A percentile compares a stretch with the other conserved stretches of the same genome.
phyloP scores from a whole-genome alignment of 768 basidiomycete genomes.

The Harrya chromipes region DNA sequence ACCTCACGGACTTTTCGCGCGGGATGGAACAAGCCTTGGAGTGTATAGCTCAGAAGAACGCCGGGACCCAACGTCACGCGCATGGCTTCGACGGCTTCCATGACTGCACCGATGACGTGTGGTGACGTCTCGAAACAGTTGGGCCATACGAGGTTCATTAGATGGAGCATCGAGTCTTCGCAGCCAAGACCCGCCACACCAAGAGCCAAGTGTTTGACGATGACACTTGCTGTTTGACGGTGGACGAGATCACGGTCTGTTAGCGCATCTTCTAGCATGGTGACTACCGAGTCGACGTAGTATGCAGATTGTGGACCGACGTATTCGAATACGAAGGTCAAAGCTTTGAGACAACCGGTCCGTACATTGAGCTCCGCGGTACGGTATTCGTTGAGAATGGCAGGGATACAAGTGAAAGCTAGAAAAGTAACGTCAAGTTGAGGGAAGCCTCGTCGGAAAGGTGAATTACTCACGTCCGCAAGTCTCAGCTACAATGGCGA shows the following conservation, averaged over 20 bases:
- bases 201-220: slow-evolving; percentile 96
- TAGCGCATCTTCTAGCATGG: slow-evolving; percentile 96
- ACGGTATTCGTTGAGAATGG: slow-evolving; percentile 97
- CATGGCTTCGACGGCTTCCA: slow-evolving; percentile 99
- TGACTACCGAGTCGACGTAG: slow-evolving; percentile 96
- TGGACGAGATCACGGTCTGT: slow-evolving; percentile 99
- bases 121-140: slow-evolving; percentile 99
- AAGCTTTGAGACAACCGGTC: slow-evolving; percentile 96
- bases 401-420: slow-evolving; percentile 98
- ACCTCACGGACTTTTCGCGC: slow-evolving; percentile 97
- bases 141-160: slow-evolving; percentile 99
- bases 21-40: slow-evolving; percentile 97
- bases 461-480: slow-evolving; percentile 57
- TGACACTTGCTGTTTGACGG: slow-evolving; percentile 95
- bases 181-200: slow-evolving; percentile 97
- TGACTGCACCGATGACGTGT: slow-evolving; percentile 96
- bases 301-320: slow-evolving; percentile 96
- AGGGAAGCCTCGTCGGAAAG: neutral
- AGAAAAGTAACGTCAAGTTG: slow-evolving; percentile 13
- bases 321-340: slow-evolving; percentile 99
- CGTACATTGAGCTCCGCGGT: slow-evolving; percentile 98
- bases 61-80: slow-evolving; percentile 94
- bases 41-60: slow-evolving; percentile 83
- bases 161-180: slow-evolving; percentile 96
- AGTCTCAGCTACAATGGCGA: slow-evolving; percentile 93